phyloP scores from a whole-genome alignment of 2,329 filamentous ascomycete species.

The Neopestalotiopsis clavispora region DNA sequence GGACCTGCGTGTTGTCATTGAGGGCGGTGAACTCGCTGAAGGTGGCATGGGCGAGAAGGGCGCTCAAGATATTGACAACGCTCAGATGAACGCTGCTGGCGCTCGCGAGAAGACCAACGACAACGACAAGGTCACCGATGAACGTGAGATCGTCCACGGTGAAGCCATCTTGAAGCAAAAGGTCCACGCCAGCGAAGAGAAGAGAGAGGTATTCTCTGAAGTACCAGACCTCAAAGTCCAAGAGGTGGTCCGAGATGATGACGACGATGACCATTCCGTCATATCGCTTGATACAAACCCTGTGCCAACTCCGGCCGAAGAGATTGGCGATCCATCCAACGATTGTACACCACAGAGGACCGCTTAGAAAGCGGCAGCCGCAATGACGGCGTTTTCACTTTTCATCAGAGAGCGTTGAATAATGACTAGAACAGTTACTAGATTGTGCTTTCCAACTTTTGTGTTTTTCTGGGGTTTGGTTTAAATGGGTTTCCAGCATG shows the following conservation, averaged over 20 bases:
- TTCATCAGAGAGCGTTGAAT: not conserved
- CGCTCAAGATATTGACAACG: constrained; percentile 60
- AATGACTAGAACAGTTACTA: constrained; percentile 3
- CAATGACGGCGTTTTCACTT: not conserved
- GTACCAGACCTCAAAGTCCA: not conserved
- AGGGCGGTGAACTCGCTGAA: constrained; percentile 58
- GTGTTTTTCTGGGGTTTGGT: not conserved
- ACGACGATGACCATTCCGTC: constrained; percentile 12
- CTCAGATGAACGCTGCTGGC: constrained; percentile 59
- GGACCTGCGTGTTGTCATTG: constrained; percentile 60
- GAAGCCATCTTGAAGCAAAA: constrained; percentile 22
- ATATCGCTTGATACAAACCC: constrained; percentile 4
- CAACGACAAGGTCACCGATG: constrained; percentile 30
- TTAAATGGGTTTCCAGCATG: not conserved
- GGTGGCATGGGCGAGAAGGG: constrained; percentile 63
- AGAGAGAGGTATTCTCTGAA: not conserved
- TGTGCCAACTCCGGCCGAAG: constrained; percentile 9
- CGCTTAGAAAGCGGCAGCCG: not conserved
- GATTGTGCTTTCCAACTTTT: constrained; percentile 1
- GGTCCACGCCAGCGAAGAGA: not conserved
- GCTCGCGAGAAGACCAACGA: constrained; percentile 41
- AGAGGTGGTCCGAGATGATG: not conserved
- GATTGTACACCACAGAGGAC: constrained; percentile 12
- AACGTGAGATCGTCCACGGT: constrained; percentile 38
- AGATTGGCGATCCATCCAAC: constrained; percentile 9